These are phyloP conservation scores for Russula foetens DNA, from an alignment of 768 basidiomycete species.

Conservation along the genomic window DNA sequence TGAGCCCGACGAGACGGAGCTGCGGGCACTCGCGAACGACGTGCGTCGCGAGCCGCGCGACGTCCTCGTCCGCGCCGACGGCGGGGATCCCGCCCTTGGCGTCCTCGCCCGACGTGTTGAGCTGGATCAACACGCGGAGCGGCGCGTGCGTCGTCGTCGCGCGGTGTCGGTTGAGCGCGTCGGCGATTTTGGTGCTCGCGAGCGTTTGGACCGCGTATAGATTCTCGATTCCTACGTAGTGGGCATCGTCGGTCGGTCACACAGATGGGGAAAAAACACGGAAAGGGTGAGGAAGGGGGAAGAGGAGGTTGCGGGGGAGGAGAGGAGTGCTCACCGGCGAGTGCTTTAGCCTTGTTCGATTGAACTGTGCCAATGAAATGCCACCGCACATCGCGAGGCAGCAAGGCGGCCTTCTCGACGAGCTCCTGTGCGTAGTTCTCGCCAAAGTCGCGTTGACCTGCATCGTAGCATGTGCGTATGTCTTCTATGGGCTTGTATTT, in stretches of 20 bases:
- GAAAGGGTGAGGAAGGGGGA: background rate
- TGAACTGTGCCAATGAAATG: conserved; percentile 14
- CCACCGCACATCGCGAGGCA: conserved; percentile 39
- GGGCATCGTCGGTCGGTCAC: background rate
- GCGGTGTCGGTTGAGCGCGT: conserved; percentile 67
- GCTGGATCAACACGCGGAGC: conserved; percentile 80
- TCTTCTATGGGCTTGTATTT: conserved; percentile 90
- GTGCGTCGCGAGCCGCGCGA: conserved; percentile 58
- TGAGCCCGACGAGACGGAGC: conserved; percentile 75
- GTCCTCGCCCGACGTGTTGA: conserved; percentile 94
- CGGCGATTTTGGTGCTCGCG: conserved; percentile 72
- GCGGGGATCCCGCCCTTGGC: conserved; percentile 64
- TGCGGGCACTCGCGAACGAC: conserved; percentile 66
- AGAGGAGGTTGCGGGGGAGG: background rate
- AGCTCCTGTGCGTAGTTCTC: conserved; percentile 97
- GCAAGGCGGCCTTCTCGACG: conserved; percentile 60
- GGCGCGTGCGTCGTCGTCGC: conserved; percentile 43
- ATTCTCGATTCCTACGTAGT: conserved; percentile 34
- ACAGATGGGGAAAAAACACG: background rate
- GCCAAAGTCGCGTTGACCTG: conserved; percentile 86
- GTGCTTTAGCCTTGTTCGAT: conserved; percentile 15
- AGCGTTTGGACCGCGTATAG: conserved; percentile 83
- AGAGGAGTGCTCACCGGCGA: conserved; percentile 3
- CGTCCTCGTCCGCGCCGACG: conserved; percentile 22
- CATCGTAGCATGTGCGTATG: conserved; percentile 72